Percentiles rank a stretch among this genome's conserved stretches.
phyloP scores from a whole-genome alignment of 2,329 filamentous ascomycete species.

The Trichoderma simmonsii region DNA sequence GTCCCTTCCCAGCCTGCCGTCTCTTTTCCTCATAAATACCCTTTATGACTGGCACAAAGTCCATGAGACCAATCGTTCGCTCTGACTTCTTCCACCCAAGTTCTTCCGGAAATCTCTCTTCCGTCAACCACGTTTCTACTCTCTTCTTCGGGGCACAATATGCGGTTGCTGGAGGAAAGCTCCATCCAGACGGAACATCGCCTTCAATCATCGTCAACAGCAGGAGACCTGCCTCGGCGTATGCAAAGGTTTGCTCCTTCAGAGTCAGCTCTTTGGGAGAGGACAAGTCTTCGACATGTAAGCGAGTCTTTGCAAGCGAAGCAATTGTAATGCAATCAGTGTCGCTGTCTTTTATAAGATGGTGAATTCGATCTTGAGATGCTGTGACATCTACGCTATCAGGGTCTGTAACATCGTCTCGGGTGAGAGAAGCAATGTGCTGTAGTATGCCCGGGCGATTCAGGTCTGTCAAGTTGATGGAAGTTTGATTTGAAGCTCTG shows the following conservation, averaged over 20 bases:
- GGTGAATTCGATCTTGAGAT: slow-evolving; percentile 1
- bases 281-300: slow-evolving; percentile 19
- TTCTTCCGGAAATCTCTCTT: slow-evolving; percentile 21
- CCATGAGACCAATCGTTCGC: not conserved
- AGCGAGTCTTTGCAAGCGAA: slow-evolving; percentile 19
- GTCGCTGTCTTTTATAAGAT: slow-evolving; percentile 19
- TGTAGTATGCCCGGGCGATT: slow-evolving; percentile 20
- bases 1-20: not conserved
- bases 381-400: slow-evolving; percentile 1
- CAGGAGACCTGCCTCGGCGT: slow-evolving; percentile 17
- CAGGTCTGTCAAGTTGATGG: slow-evolving; percentile 19
- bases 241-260: slow-evolving; percentile 3
- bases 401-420: slow-evolving; percentile 14
- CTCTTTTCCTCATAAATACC: slow-evolving; percentile 10
- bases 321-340: slow-evolving; percentile 9
- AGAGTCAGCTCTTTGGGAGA: slow-evolving; percentile 8
- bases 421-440: slow-evolving; percentile 20
- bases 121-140: slow-evolving; percentile 18
- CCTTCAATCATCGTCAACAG: slow-evolving; percentile 21
- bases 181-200: slow-evolving; percentile 14
- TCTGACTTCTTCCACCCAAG: slow-evolving; percentile 21
- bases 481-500: slow-evolving; percentile 5
- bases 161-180: not conserved
- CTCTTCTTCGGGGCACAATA: slow-evolving; percentile 16
- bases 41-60: slow-evolving; percentile 6